A percentile compares a stretch with the other conserved stretches of the same genome.
These are phyloP conservation scores for Ogataea methanolica DNA, from an alignment of 805 yeast species.

Conservation along the genomic window DNA sequence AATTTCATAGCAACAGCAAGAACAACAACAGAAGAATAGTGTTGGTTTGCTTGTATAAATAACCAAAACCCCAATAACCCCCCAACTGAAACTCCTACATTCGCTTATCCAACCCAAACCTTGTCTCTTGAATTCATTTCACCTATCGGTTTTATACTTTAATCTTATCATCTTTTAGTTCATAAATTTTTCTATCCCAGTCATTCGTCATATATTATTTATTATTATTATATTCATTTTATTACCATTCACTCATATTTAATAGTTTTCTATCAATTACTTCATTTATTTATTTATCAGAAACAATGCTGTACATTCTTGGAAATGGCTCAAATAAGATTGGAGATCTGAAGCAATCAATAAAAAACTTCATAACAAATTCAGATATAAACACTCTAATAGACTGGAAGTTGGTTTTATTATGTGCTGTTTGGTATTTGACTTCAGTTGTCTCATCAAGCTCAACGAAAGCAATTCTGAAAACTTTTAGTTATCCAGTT, in stretches of 20 bases:
- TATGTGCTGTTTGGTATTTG: slow-evolving; percentile 78
- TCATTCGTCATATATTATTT: background rate
- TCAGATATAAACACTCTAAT: slow-evolving; percentile 17
- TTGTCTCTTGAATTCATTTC: too few relatives aligned
- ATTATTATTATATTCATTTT: background rate
- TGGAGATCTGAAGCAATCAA: slow-evolving; percentile 4
- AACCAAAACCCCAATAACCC: too few relatives aligned
- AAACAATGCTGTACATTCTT: slow-evolving; percentile 13
- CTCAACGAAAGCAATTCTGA: slow-evolving; percentile 72
- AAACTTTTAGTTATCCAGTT: slow-evolving; percentile 71
- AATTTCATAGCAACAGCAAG: too few relatives aligned
- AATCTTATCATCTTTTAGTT: too few relatives aligned
- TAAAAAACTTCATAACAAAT: slow-evolving; percentile 6
- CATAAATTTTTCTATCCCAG: too few relatives aligned
- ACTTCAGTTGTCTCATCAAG: slow-evolving; percentile 78
- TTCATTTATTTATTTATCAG: slow-evolving; percentile 1
- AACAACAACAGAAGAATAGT: too few relatives aligned
- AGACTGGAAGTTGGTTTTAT: slow-evolving; percentile 27
- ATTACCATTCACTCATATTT: background rate
- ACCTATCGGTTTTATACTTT: too few relatives aligned
- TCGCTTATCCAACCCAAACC: too few relatives aligned
- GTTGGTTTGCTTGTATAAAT: too few relatives aligned
- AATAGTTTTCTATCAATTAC: background rate
- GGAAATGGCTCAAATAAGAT: slow-evolving; percentile 7
- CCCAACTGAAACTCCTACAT: too few relatives aligned